Evolutionary conservation across 176 grass and related monocot species (phyloP), one percentile per base, ranked within the genome.

Genomic region (Chrysopogon serrulatus): DNA sequence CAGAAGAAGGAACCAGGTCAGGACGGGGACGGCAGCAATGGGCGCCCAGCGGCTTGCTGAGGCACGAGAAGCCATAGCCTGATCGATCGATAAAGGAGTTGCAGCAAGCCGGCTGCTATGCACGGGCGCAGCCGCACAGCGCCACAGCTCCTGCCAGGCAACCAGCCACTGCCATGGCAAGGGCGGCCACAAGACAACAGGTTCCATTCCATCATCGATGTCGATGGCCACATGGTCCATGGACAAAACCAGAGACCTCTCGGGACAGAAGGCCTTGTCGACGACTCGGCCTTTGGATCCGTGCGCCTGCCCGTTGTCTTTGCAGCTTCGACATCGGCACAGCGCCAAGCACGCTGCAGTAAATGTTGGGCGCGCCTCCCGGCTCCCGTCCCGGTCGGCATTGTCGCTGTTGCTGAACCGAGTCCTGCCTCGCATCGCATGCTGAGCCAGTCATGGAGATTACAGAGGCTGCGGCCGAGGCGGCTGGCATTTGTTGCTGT

Each of bases 111-210:
- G 40, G 26, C 10, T 17, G 51, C 60, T 32, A 7, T 71, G 67
- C 6, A 28, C 18, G 33, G 23, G 68, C 60, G n/a, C n/a, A 61
- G 57, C 21, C 54, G 26, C 43, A 34, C 59, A 78, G 81, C 68
- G 57, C 37, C 47, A 36, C 47, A 79, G 87, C 76, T 75, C 69
- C 68, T 79, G 87, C 34, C 76, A 73, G 10, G 24, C 59, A 14
- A 11, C 10, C 56, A 60, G 7, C 13, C 2, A 12, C 1, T 9
- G 8, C 1, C 8, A 1, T 7, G 37, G 37, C 5, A 76, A 44
- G 86, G 73, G 67, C 73, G 74, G 71, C 30, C 77, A 65, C 74
- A 10, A 21, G 79, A n/a, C n/a, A n/a, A n/a, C n/a, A n/a, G n/a
- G n/a, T n/a, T n/a, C n/a, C n/a, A n/a, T n/a, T n/a, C 48, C 48